These are phyloP conservation scores for Xylariaceae sp. DNA, from an alignment of 2,329 filamentous ascomycete genomes.

Conservation along the genomic window DNA sequence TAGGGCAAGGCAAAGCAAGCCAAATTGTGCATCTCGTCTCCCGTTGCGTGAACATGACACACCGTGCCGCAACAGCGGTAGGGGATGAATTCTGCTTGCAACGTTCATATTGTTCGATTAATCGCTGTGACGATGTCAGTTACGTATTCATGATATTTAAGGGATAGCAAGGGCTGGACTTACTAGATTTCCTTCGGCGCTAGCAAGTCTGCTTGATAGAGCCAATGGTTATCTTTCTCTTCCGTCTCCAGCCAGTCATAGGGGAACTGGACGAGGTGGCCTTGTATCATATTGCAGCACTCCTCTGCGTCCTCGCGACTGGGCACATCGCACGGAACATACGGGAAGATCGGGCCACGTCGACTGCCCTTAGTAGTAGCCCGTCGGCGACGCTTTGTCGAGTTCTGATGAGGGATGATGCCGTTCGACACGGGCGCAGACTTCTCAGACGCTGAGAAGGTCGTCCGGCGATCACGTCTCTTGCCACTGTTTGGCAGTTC, in stretches of 20 bases:
- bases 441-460: constrained; percentile 51
- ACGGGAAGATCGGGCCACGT: constrained; percentile 57
- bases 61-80: background rate
- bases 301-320: constrained; percentile 72
- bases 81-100: background rate
- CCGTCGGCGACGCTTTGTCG: constrained; percentile 56
- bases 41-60: background rate
- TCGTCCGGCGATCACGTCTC: constrained; percentile 47
- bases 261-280: constrained; percentile 84
- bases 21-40: background rate
- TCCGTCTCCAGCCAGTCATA: constrained; percentile 94
- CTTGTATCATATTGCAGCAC: constrained; percentile 75
- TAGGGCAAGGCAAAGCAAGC: background rate
- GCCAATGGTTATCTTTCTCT: constrained; percentile 90
- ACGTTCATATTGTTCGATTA: constrained; percentile 11
- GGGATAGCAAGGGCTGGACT: constrained; percentile 37
- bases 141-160: background rate
- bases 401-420: constrained; percentile 31
- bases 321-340: constrained; percentile 74
- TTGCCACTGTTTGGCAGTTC: constrained; percentile 32
- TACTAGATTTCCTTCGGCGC: constrained; percentile 97
- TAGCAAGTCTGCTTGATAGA: constrained; percentile 93
- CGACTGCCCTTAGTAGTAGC: constrained; percentile 65
- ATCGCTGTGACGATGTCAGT: constrained; percentile 24
- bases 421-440: constrained; percentile 34